Base-by-base conservation (phyloP, 2,329 filamentous ascomycete genomes). In the Gyromitra esculenta region DNA sequence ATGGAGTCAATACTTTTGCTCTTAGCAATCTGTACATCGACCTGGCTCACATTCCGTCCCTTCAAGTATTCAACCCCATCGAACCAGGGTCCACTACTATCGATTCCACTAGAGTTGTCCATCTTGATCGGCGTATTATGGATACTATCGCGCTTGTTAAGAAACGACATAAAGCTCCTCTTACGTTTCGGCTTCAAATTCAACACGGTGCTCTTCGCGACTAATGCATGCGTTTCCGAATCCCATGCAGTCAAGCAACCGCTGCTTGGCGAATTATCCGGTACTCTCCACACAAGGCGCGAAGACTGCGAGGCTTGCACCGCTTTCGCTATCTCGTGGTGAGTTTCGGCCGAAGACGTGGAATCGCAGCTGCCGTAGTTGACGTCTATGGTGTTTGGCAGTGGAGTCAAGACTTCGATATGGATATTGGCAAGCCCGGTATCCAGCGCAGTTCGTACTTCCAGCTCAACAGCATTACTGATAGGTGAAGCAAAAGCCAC, bases 51-150 rank as follows among this genome's bases (percentile, higher is more conserved):
- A 77, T 88, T 84, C 80, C 88, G 89, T 35, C 85, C 84, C 77
- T 88, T 82, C 54, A 91, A 85, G 72, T 89, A 86, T 65, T 85
- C 86, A 18, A 91, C 89, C 13, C 89, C 89, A 80, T 91, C 88
- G 76, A 91, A 91, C 89, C 89, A 91, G 0, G 89, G 87, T 0
- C 89, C 89, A 81, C 82, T 82, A 1, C 82, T 80, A 68, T 86
- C 84, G 75, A 86, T 84, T 2, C 86, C 86, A 21, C 84, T 88
- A 1, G 84, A 84, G 65, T 88, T 86, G 69, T 86, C 85, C 84
- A 90, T 87, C 18, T 85, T 75, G 45, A 87, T 84, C 57, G 81
- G 48, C 25, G 43, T 56, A 9, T 54, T 41, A 41, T 65, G n/a
- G 4, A 9, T 7, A 9, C 56, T 15, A 64, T 78, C 73, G 45